These are phyloP conservation scores for Brettanomyces sp. DNA, from an alignment of 805 yeast genomes.

Conservation along the genomic window DNA sequence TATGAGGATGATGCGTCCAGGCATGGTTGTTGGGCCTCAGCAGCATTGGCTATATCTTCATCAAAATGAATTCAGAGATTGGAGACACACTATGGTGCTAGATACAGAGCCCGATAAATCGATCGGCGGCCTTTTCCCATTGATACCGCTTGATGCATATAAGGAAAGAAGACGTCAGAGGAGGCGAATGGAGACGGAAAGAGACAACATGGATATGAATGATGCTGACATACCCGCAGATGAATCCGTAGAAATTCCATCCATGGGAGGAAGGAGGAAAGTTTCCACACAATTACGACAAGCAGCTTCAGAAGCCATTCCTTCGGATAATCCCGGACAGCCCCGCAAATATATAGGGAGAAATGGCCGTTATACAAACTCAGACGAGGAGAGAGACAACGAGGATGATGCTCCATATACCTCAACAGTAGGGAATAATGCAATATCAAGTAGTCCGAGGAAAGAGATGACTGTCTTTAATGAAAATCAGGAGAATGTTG, in stretches of 20 bases:
- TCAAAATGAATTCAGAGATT: slow-evolving; percentile 91
- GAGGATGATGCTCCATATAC: slow-evolving; percentile 12
- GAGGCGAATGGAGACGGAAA: slow-evolving; percentile 14
- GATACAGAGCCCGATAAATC: slow-evolving; percentile 57
- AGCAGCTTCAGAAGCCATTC: slow-evolving; percentile 60
- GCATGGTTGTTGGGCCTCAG: slow-evolving; percentile 99
- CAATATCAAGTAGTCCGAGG: neutral
- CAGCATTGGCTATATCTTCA: slow-evolving; percentile 97
- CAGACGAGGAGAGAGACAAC: slow-evolving; percentile 24
- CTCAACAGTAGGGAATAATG: slow-evolving; percentile 4
- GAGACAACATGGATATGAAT: slow-evolving; percentile 9
- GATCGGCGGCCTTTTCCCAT: slow-evolving; percentile 59
- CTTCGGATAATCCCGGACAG: slow-evolving; percentile 92
- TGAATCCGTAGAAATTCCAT: slow-evolving; percentile 25
- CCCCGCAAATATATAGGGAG: slow-evolving; percentile 63
- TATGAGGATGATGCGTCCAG: slow-evolving; percentile 94
- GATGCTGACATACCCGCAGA: slow-evolving; percentile 18
- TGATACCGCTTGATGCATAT: slow-evolving; percentile 53
- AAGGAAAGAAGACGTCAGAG: slow-evolving; percentile 35
- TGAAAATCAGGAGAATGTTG: slow-evolving; percentile 7
- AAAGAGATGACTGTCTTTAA: slow-evolving; percentile 11
- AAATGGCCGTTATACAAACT: slow-evolving; percentile 22
- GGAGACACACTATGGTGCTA: slow-evolving; percentile 86
- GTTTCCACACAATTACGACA: slow-evolving; percentile 62
- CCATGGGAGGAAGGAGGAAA: slow-evolving; percentile 65